A percentile compares a stretch with the other conserved stretches of the same genome.
phyloP scores from a whole-genome alignment of 148 eudicot species.

The Oxyria digyna region DNA sequence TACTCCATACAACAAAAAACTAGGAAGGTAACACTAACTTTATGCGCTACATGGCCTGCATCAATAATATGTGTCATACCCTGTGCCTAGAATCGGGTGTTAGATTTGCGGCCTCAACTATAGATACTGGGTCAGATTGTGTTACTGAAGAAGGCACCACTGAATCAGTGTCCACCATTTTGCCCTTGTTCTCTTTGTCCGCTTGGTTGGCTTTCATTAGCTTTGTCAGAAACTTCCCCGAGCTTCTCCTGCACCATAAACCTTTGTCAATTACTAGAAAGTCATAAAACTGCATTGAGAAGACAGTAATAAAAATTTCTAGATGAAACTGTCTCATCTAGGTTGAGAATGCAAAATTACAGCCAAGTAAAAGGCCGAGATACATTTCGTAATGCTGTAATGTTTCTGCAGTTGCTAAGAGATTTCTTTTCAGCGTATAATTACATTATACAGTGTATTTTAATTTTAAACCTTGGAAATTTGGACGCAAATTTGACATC shows the following conservation, averaged over 20 bases:
- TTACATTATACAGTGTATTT: neutral
- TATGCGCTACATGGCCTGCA: neutral
- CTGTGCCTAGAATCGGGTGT: constrained; percentile 20
- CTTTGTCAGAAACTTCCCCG: constrained; percentile 50
- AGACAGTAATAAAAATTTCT: too few species aligned
- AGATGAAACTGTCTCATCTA: too few species aligned
- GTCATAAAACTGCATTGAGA: too few species aligned
- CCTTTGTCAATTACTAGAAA: neutral
- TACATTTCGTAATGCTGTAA: neutral
- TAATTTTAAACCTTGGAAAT: neutral
- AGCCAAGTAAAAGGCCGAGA: too few species aligned
- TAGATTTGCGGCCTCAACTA: constrained; percentile 14
- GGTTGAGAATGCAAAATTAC: too few species aligned
- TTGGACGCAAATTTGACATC: neutral
- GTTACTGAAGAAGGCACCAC: constrained; percentile 15
- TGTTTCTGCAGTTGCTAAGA: neutral
- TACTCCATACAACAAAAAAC: neutral
- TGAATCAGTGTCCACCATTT: constrained; percentile 29
- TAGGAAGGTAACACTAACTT: neutral
- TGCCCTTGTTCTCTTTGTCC: constrained; percentile 26
- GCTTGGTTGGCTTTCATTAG: constrained; percentile 22
- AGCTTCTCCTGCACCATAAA: constrained; percentile 60
- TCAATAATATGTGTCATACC: neutral
- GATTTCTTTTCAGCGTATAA: neutral
- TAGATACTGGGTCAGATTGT: constrained; percentile 39